phyloP scores from a whole-genome alignment of 2,329 filamentous ascomycete genomes.

The Endocalyx cinctus region DNA sequence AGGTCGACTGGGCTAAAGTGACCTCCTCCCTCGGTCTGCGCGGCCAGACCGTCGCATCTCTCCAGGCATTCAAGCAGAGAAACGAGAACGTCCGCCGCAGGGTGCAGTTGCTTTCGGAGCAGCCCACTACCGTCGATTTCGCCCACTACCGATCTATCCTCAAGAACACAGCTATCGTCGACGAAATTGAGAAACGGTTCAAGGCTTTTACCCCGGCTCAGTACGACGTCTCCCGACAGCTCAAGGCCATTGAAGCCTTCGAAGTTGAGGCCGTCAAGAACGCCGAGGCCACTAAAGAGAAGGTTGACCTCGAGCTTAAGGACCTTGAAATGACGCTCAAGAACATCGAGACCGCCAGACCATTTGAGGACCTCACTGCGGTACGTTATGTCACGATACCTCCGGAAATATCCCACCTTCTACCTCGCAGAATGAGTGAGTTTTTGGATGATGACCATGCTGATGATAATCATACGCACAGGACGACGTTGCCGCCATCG shows the following conservation, averaged over 20 bases:
- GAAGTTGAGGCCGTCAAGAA: constrained; percentile 96
- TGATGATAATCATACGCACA: constrained; percentile 36
- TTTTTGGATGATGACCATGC: no score
- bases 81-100: constrained; percentile 98
- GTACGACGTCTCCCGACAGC: constrained; percentile 88
- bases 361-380: constrained; percentile 96
- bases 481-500: constrained; percentile 92
- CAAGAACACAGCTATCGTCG: constrained; percentile 92
- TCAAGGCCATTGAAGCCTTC: constrained; percentile 98
- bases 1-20: constrained; percentile 98
- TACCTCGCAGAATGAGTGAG: no score
- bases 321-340: constrained; percentile 90
- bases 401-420: no score
- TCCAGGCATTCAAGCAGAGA: constrained; percentile 98
- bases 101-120: constrained; percentile 77
- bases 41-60: constrained; percentile 85
- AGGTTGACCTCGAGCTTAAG: constrained; percentile 91
- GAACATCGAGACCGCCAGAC: constrained; percentile 94
- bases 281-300: constrained; percentile 92
- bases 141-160: constrained; percentile 82
- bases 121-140: constrained; percentile 87
- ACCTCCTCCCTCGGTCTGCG: constrained; percentile 91
- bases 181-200: constrained; percentile 98
- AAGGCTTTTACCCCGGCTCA: constrained; percentile 83
- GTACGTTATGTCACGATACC: constrained; percentile 59